Conservation (phyloP, 202 grass and related monocot genomes). For the Carex sylvatica region DNA sequence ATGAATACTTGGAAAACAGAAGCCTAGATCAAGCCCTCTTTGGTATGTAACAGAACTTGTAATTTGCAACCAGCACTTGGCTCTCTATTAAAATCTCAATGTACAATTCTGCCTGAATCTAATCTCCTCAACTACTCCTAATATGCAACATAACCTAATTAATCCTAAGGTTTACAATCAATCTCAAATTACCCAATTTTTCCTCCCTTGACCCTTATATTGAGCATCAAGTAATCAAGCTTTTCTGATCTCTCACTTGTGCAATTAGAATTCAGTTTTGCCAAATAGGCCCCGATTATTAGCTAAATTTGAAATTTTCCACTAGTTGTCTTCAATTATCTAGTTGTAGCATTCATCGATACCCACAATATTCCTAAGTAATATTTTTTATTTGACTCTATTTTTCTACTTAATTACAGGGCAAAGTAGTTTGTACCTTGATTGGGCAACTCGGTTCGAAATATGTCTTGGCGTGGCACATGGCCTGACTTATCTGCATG, state of each 20-base stretch:
- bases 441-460: conserved; percentile 42
- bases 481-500: conserved; percentile 44
- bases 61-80: not conserved
- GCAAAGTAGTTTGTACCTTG: conserved; percentile 26
- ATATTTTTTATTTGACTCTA: not conserved
- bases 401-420: conserved; percentile 19
- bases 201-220: not conserved
- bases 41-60: conserved; percentile 14
- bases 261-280: not conserved
- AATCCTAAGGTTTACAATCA: not conserved
- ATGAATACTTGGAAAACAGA: conserved; percentile 49
- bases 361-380: not conserved
- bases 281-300: not conserved
- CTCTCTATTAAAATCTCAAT: not conserved
- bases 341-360: not conserved
- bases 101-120: not conserved
- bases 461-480: conserved; percentile 48
- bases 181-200: not conserved
- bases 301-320: not conserved
- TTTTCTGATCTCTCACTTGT: not conserved
- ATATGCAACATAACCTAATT: not conserved
- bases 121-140: not conserved
- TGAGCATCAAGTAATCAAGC: not conserved
- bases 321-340: not conserved
- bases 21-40: conserved; percentile 51